Conservation (phyloP, 148 eudicot species). For the Euryodendron excelsum region DNA sequence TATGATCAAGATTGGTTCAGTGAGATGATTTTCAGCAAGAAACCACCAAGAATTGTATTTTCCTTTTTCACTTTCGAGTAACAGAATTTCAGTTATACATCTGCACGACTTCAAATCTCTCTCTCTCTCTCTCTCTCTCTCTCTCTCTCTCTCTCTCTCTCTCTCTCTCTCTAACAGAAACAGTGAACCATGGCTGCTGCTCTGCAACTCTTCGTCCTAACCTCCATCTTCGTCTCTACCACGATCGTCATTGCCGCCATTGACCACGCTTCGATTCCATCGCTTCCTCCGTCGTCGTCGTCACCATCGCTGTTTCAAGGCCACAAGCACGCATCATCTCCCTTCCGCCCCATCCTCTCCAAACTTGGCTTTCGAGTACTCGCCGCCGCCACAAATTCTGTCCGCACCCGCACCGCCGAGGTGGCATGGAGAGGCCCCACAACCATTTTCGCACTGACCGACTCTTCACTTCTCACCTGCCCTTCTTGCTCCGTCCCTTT, state of each 20-base stretch:
- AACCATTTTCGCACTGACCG: conserved; percentile 54
- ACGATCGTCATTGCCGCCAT: background rate
- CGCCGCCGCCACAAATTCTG: background rate
- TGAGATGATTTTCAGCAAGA: no score
- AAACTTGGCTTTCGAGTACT: conserved; percentile 11
- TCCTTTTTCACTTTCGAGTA: no score
- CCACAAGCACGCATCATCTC: background rate
- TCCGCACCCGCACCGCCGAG: background rate
- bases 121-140: no score
- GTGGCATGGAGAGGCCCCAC: conserved; percentile 23
- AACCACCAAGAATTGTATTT: no score
- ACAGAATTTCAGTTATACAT: no score
- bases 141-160: background rate
- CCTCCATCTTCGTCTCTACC: conserved; percentile 11
- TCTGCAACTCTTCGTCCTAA: background rate
- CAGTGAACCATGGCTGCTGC: background rate
- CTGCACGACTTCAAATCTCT: no score
- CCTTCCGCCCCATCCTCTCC: conserved; percentile 8
- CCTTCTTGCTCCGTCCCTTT: conserved; percentile 50
- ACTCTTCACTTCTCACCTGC: conserved; percentile 48
- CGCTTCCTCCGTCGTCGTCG: background rate
- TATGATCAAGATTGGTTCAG: no score
- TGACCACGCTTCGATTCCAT: background rate
- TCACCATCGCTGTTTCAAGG: background rate
- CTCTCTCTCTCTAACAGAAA: conserved; percentile 6